Base-by-base conservation (phyloP, 331 rosid species). In the Phaseolus coccineus region DNA sequence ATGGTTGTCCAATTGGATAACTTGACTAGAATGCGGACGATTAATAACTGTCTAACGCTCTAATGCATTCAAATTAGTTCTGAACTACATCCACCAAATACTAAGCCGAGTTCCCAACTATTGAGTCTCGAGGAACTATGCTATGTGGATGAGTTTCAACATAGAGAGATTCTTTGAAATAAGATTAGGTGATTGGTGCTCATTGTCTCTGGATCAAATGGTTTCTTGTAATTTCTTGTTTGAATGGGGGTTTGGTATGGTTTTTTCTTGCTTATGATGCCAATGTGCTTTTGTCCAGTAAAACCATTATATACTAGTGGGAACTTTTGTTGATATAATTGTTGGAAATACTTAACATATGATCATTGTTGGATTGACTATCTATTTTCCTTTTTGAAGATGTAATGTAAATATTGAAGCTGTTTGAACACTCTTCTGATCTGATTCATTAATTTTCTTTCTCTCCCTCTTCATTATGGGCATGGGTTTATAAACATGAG, bases 291-390 rank as follows among this genome's bases (percentile, higher is more conserved):
- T 5, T 35, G 37, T 53, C 8, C 6, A 40, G 12, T 25, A 0
- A 6, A 39, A 62, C 39, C 10, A 24, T 8, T 44, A 1, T 27
- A 27, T 72, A 0, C 51, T 24, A 7, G 33, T 57, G 33, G 16
- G 27, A 35, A 13, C 65, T 71, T 82, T 69, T 8, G 27, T 73
- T 77, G 80, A 81, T 77, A 58, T 81, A 35, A 63, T 52, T 47
- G 66, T 66, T 64, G 72, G 46, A 19, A 25, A 51, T 65, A 9
- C 28, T 62, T 14, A 63, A 8, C 42, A 35, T 35, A 39, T 65
- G 31, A n/a, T 39, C 47, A 42, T 67, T 33, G 0, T 50, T 5
- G 74, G 81, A 31, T 73, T 72, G 1, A 59, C 48, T 51, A 3
- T 70, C n/a, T 58, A 13, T 53, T 78, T 66, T 53, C 12, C 30